Percentiles rank a stretch among this genome's conserved stretches.
phyloP scores from a whole-genome alignment of 177 flowering plant species.

The Telopea speciosissima region DNA sequence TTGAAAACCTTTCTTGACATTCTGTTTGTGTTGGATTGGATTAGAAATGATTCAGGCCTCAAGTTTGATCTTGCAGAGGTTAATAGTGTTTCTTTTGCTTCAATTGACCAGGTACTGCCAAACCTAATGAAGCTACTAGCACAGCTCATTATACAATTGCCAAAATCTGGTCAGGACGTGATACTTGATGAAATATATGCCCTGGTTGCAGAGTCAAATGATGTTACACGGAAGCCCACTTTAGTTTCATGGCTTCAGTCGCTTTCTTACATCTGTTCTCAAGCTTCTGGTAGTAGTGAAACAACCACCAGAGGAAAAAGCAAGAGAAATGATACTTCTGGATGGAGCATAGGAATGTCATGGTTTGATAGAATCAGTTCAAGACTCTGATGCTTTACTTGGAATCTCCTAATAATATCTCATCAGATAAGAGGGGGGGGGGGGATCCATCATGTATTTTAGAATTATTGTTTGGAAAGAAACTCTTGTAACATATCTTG shows the following conservation, averaged over 20 bases:
- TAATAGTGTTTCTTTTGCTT: slow-evolving; percentile 1
- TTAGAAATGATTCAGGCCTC: not conserved
- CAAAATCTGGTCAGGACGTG: slow-evolving; percentile 56
- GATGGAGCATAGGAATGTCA: slow-evolving; percentile 12
- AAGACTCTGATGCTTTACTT: slow-evolving; percentile 30
- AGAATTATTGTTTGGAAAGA: not conserved
- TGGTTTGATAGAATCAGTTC: slow-evolving; percentile 30
- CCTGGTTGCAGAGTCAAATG: slow-evolving; percentile 83
- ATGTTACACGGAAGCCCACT: slow-evolving; percentile 79
- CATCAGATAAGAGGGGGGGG: not conserved
- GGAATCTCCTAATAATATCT: not conserved
- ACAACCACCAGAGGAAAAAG: slow-evolving; percentile 11
- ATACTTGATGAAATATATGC: slow-evolving; percentile 64
- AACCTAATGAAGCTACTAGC: slow-evolving; percentile 73
- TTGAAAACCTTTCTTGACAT: not conserved
- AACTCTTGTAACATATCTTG: not conserved
- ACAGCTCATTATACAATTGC: slow-evolving; percentile 48
- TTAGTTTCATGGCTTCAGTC: slow-evolving; percentile 97
- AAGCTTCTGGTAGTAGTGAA: slow-evolving; percentile 18
- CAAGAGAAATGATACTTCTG: slow-evolving; percentile 9
- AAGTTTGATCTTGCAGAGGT: not conserved
- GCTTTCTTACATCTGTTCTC: slow-evolving; percentile 70
- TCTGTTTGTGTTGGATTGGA: not conserved
- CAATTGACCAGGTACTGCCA: slow-evolving; percentile 62
- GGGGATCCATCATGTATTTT: not conserved